Evolutionary conservation across 1,139 yeast species (phyloP), one percentile per base, ranked within the genome.

Genomic region (Yamadazyma sp.): DNA sequence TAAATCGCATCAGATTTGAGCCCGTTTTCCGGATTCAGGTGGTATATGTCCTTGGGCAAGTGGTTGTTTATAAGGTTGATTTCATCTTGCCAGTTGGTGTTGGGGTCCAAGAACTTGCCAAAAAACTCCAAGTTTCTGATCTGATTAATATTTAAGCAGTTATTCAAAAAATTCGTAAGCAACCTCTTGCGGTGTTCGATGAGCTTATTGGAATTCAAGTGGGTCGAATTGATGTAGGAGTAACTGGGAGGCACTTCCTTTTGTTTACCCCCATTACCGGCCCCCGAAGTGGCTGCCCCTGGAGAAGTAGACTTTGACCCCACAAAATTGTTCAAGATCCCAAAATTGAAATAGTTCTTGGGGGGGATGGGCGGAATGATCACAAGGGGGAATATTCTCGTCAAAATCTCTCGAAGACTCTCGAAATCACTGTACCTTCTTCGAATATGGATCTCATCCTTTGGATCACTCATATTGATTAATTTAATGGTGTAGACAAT

Each of bases 321-420:
- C 13, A 63, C 70, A 16, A 69, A 45, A 1, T 67, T 70, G 42
- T 67, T 68, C 37, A 70, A 54, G 32, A 64, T 51, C 6, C 61
- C 59, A 33, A 70, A 60, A 34, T 64, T 64, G 33, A 67, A 54
- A 47, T 70, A 71, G 44, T 92, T 96, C 61, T 92, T 92, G 47
- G 90, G 96, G 0, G 98, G 98, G 26, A 94, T 88, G 0, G 97
- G 96, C 1, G 98, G 98, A 5, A 92, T 78, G 5, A 92, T 73
- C 11, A 82, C 62, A 33, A 94, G 80, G 1, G 98, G 97, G 54
- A 86, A 89, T 25, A 87, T 65, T 54, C 80, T 80, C 6, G 81
- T 69, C 18, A 92, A 70, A 3, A 83, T 76, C 27, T 74, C 81
- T 40, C 97, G 67, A 29, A 92, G 71, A 40, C 86, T 78, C 52